Evolutionary conservation across 345 rosid genomes (phyloP).

Genomic region (Populus euphratica): DNA sequence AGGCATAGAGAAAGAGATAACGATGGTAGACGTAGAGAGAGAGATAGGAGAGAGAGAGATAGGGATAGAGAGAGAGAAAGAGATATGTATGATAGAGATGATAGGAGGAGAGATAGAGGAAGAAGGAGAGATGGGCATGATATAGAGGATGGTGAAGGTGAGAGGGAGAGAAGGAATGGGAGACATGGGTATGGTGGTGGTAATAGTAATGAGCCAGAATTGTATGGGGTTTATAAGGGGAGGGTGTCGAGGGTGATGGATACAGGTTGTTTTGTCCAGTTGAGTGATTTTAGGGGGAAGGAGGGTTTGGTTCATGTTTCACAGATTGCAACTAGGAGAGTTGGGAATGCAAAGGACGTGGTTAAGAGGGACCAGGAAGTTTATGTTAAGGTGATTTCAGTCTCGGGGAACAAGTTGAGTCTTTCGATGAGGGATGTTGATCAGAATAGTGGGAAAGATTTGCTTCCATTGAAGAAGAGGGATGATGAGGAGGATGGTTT

Average conservation of each 20-base stretch:
- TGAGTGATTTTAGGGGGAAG: constrained; percentile 72
- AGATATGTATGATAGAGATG: constrained; percentile 3
- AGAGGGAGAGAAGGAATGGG: constrained; percentile 16
- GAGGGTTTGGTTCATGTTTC: constrained; percentile 91
- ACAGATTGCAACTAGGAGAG: constrained; percentile 67
- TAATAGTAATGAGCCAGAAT: constrained; percentile 49
- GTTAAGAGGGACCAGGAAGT: constrained; percentile 77
- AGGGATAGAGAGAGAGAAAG: constrained; percentile 26
- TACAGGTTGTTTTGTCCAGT: constrained; percentile 72
- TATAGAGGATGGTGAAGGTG: constrained; percentile 12
- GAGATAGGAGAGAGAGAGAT: constrained; percentile 22
- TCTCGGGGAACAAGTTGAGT: constrained; percentile 52
- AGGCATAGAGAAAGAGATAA: constrained; percentile 33
- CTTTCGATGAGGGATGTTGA: constrained; percentile 86
- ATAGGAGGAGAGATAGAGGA: constrained; percentile 1
- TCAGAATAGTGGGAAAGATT: constrained; percentile 75
- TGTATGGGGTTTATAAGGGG: constrained; percentile 74
- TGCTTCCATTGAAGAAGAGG: constrained; percentile 69
- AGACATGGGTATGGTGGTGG: constrained; percentile 1
- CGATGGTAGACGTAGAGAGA: constrained; percentile 26
- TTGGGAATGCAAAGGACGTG: constrained; percentile 52
- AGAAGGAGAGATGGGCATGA: background rate
- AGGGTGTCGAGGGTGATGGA: constrained; percentile 86
- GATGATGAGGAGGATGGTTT: constrained; percentile 42
- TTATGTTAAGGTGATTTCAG: constrained; percentile 72